Evolutionary conservation across 1,284 basidiomycete species (phyloP).

Genomic region (Ceratobasidium sp.): DNA sequence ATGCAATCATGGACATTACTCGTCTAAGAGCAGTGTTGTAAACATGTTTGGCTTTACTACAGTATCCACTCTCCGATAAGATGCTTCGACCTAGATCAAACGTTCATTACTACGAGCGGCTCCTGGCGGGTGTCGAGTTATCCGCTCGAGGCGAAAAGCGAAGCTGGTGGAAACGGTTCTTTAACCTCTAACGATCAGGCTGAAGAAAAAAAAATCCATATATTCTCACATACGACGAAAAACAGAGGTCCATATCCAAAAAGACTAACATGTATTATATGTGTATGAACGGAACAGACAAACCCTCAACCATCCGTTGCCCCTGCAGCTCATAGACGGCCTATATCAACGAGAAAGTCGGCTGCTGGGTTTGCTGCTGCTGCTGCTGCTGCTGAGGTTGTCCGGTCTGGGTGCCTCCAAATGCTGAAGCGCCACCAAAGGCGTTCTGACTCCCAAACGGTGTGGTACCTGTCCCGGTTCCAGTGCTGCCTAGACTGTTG

Average conservation of each 20-base stretch:
- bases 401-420: constrained; percentile 28
- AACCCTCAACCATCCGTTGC: not conserved
- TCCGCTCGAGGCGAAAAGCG: constrained; percentile 12
- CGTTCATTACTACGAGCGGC: constrained; percentile 12
- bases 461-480: constrained; percentile 32
- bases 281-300: constrained; percentile 3
- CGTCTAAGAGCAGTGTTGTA: too few relatives aligned
- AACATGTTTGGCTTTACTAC: too few relatives aligned
- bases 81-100: constrained; percentile 15
- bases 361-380: constrained; percentile 30
- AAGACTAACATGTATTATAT: constrained; percentile 17
- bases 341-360: constrained; percentile 32
- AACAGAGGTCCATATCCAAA: not conserved
- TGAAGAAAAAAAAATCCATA: not conserved
- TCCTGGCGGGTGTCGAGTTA: not conserved
- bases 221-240: constrained; percentile 18
- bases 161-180: constrained; percentile 23
- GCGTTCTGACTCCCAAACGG: constrained; percentile 8
- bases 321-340: not conserved
- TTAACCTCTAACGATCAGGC: constrained; percentile 5
- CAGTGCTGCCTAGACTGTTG: not conserved
- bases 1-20: not conserved
- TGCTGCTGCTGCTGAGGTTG: constrained; percentile 13
- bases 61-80: constrained; percentile 31
- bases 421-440: constrained; percentile 35